A percentile compares a stretch with the other conserved stretches of the same genome.
phyloP scores from a whole-genome alignment of 495 filamentous ascomycete species.

The Echria macrotheca region DNA sequence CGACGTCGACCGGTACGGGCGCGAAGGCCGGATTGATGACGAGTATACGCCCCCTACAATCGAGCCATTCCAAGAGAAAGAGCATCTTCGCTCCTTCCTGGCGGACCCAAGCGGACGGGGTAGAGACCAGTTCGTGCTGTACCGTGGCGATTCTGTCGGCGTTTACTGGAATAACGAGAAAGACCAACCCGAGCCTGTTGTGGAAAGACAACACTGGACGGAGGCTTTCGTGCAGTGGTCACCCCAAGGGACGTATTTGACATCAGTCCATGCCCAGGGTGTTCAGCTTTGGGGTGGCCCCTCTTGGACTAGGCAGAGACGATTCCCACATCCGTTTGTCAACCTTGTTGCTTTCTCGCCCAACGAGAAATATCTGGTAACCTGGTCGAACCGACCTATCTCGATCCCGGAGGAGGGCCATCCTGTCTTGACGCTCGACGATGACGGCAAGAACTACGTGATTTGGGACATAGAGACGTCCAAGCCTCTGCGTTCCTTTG shows the following conservation, averaged over 20 bases:
- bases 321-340: constrained; percentile 90
- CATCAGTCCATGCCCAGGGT: constrained; percentile 90
- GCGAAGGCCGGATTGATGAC: constrained; percentile 88
- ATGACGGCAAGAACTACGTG: constrained; percentile 98
- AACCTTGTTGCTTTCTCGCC: constrained; percentile 96
- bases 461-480: constrained; percentile 94
- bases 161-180: constrained; percentile 98
- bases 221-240: constrained; percentile 98
- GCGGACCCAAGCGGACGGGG: constrained; percentile 77
- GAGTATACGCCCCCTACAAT: constrained; percentile 73
- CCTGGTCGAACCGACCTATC: constrained; percentile 92
- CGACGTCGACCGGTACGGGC: constrained; percentile 92
- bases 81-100: constrained; percentile 91
- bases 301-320: constrained; percentile 81
- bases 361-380: constrained; percentile 85
- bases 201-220: constrained; percentile 92
- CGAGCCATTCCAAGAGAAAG: constrained; percentile 79
- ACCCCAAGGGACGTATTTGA: constrained; percentile 85
- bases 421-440: constrained; percentile 74
- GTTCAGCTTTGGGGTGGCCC: constrained; percentile 94
- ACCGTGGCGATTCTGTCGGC: constrained; percentile 79
- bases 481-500: constrained; percentile 87
- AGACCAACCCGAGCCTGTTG: constrained; percentile 77
- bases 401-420: constrained; percentile 80
- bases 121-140: constrained; percentile 92